Conservation (phyloP, 1,139 yeast genomes). For the Yamadazyma atlantica region DNA sequence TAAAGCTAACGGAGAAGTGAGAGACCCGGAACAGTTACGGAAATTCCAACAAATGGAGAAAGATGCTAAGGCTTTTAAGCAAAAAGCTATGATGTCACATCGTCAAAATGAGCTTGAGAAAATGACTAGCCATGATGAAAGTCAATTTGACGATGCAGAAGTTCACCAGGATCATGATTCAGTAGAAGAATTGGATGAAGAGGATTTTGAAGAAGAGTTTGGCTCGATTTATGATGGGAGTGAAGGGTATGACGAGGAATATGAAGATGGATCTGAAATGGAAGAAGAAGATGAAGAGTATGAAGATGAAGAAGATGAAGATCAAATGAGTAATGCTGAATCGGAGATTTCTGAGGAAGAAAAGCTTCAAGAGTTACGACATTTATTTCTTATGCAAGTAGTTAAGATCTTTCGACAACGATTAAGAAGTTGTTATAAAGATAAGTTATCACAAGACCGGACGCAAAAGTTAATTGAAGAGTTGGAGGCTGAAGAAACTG, state of each 20-base stretch:
- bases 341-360: conserved; percentile 59
- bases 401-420: conserved; percentile 73
- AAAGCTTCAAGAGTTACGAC: conserved; percentile 72
- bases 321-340: conserved; percentile 36
- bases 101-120: conserved; percentile 1
- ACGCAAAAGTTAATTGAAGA: conserved; percentile 73
- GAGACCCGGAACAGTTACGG: neutral
- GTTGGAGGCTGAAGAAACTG: conserved; percentile 72
- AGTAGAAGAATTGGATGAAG: conserved; percentile 15
- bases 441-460: conserved; percentile 71
- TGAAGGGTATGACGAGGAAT: conserved; percentile 24
- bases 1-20: conserved; percentile 46
- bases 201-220: conserved; percentile 16
- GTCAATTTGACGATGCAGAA: conserved; percentile 8
- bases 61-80: conserved; percentile 11
- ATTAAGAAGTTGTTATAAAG: conserved; percentile 70
- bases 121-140: conserved; percentile 6
- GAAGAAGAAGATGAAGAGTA: conserved; percentile 32
- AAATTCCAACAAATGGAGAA: conserved; percentile 8
- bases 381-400: conserved; percentile 70
- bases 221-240: conserved; percentile 15
- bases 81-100: conserved; percentile 3
- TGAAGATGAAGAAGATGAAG: conserved; percentile 31
- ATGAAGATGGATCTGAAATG: conserved; percentile 23
- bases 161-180: conserved; percentile 15